Percentiles rank a stretch among this genome's conserved stretches.
Evolutionary conservation across 495 filamentous ascomycete species (phyloP).

Genomic region (Tuber brumale): DNA sequence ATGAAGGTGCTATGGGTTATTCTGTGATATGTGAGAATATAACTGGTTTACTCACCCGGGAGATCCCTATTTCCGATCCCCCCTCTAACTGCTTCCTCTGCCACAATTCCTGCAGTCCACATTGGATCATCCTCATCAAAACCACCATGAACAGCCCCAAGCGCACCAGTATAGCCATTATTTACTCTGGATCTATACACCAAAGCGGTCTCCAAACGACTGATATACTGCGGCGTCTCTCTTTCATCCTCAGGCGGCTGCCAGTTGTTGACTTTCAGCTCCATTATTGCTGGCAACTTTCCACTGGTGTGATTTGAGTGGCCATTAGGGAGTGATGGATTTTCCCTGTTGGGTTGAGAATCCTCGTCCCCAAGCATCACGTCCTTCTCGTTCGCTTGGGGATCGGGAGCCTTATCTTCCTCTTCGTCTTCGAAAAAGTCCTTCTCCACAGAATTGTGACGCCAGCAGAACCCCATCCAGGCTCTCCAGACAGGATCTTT

Average conservation of each 20-base stretch:
- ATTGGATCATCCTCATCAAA: slow-evolving; percentile 42
- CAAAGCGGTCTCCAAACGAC: slow-evolving; percentile 37
- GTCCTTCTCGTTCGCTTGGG: slow-evolving; percentile 15
- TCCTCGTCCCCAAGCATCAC: not conserved
- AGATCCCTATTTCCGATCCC: slow-evolving; percentile 25
- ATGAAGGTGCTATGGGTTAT: not conserved
- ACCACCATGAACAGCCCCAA: slow-evolving; percentile 32
- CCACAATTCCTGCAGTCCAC: slow-evolving; percentile 40
- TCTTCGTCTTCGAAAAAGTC: slow-evolving; percentile 32
- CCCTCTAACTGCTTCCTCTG: slow-evolving; percentile 37
- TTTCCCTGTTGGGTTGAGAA: slow-evolving; percentile 1
- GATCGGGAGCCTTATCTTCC: slow-evolving; percentile 1
- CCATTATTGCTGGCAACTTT: slow-evolving; percentile 13
- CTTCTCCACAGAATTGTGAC: slow-evolving; percentile 37
- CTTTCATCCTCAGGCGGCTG: slow-evolving; percentile 35
- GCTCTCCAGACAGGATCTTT: slow-evolving; percentile 46
- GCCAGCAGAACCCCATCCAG: slow-evolving; percentile 47
- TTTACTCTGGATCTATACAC: slow-evolving; percentile 36
- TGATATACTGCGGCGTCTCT: slow-evolving; percentile 36
- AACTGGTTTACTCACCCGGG: slow-evolving; percentile 23
- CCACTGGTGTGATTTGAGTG: slow-evolving; percentile 15
- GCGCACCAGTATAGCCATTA: slow-evolving; percentile 28
- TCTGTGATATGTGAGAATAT: not conserved
- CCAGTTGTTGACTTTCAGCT: slow-evolving; percentile 37
- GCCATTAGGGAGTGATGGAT: slow-evolving; percentile 12